Base-by-base conservation (phyloP, 192 early-diverging fungal species). In the Entophlyctis helioformis region DNA sequence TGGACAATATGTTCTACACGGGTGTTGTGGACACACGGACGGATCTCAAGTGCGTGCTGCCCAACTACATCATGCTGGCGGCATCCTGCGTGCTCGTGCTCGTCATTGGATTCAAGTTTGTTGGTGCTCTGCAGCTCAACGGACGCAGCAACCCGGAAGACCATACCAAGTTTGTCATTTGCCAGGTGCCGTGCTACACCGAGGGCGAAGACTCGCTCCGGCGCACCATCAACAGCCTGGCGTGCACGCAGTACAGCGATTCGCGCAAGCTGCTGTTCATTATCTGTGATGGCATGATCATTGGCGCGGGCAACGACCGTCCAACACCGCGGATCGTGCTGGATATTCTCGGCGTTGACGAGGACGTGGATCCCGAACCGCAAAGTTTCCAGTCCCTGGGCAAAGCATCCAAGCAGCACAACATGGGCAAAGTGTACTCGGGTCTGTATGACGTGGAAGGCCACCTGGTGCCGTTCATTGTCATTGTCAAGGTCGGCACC, bases 341-440 rank as follows among this genome's bases (percentile, higher is more conserved):
- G n/a, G 86, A 92, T 49, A 78, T 92, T 26, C 57, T 92, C 5
- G 87, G 83, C 21, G 78, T 81, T 7, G 85, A 89, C 53, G 73
- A 81, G 8, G 53, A 45, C 26, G 26, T 34, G 21, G 50, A 70
- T n/a, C 63, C 70, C 3, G 71, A 77, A 26, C 67, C 85, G 10
- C 54, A 82, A 41, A 58, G 72, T 0, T 91, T 85, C 66, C 66
- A 79, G 36, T 80, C 84, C 15, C 66, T 93, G 15, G 89, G 85
- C 28, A 89, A 95, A 49, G 89, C 88, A 24, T 68, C 62, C 15
- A 72, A 76, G 61, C 86, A 87, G 55, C 62, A 84, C 49, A 93
- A 93, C 54, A 82, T 83, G 63, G 89, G 72, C 54, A 91, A 92
- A 61, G 84, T 91, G 6, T 93, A 93, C 55, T 88, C 88, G 19